These are phyloP conservation scores for Neofusicoccum cordaticola DNA, from an alignment of 2,329 filamentous ascomycete genomes.

Conservation along the genomic window DNA sequence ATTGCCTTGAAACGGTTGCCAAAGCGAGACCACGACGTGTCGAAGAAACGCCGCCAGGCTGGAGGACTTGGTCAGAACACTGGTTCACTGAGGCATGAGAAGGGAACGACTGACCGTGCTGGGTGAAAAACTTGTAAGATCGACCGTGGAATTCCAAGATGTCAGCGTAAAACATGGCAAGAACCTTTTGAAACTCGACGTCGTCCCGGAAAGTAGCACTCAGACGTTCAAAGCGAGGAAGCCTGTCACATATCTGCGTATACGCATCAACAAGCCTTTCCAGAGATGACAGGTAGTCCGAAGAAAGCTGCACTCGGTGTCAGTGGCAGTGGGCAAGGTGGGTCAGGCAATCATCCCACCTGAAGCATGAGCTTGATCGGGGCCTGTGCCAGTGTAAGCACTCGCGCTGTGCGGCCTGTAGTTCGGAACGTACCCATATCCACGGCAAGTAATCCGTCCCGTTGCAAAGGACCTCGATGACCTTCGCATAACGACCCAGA, in stretches of 20 bases:
- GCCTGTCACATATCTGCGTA: background rate
- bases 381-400: background rate
- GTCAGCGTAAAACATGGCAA: slow-evolving; percentile 48
- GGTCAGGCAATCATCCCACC: background rate
- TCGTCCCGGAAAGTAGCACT: background rate
- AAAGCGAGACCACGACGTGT: background rate
- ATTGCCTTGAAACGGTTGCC: background rate
- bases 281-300: background rate
- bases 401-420: too few species aligned
- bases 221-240: background rate
- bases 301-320: background rate
- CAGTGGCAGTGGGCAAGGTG: too few species aligned
- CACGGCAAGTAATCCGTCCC: slow-evolving; percentile 47
- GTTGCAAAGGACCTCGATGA: slow-evolving; percentile 46
- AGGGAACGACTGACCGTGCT: background rate
- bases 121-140: slow-evolving; percentile 47
- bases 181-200: slow-evolving; percentile 38
- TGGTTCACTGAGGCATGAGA: background rate
- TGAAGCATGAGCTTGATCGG: slow-evolving; percentile 21
- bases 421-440: slow-evolving; percentile 36
- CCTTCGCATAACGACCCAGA: slow-evolving; percentile 43
- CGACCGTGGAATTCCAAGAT: slow-evolving; percentile 49
- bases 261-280: background rate
- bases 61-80: background rate
- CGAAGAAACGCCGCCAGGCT: background rate